Evolutionary conservation across 192 early-diverging fungal species (phyloP).

Genomic region (Funneliformis geosporum): DNA sequence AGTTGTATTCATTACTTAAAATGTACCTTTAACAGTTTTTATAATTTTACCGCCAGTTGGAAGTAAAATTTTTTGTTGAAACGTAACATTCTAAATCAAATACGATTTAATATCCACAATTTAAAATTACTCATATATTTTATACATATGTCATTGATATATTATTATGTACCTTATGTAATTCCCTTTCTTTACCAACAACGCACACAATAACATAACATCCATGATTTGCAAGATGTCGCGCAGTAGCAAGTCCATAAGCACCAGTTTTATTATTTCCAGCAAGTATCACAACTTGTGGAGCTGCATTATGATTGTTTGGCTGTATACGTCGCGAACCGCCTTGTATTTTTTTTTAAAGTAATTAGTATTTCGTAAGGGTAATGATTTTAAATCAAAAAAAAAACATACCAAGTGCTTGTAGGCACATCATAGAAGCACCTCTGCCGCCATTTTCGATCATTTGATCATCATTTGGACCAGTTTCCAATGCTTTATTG

Average conservation of each 20-base stretch:
- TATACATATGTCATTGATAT: slow-evolving; percentile 15
- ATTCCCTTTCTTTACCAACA: slow-evolving; percentile 42
- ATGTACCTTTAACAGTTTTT: slow-evolving; percentile 27
- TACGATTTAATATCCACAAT: background rate
- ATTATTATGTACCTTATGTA: slow-evolving; percentile 52
- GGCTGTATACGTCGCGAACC: slow-evolving; percentile 73
- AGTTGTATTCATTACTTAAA: background rate
- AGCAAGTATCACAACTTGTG: slow-evolving; percentile 68
- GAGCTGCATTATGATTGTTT: slow-evolving; percentile 74
- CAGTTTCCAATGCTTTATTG: slow-evolving; percentile 63
- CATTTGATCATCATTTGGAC: slow-evolving; percentile 69
- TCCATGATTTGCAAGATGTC: slow-evolving; percentile 80
- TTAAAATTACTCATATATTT: background rate
- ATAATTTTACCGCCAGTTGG: slow-evolving; percentile 27
- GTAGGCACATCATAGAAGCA: slow-evolving; percentile 69
- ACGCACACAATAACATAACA: slow-evolving; percentile 63
- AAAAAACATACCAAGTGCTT: slow-evolving; percentile 56
- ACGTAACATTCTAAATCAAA: slow-evolving; percentile 13
- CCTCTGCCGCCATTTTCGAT: slow-evolving; percentile 81
- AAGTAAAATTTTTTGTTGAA: slow-evolving; percentile 31
- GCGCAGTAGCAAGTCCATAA: slow-evolving; percentile 68
- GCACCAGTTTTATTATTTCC: slow-evolving; percentile 77
- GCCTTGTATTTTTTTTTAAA: slow-evolving; percentile 38
- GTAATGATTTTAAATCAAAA: background rate
- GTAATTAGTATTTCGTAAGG: background rate